phyloP scores from a whole-genome alignment of 352 stramenopile genomes.

The Phytopythium oedochilum region DNA sequence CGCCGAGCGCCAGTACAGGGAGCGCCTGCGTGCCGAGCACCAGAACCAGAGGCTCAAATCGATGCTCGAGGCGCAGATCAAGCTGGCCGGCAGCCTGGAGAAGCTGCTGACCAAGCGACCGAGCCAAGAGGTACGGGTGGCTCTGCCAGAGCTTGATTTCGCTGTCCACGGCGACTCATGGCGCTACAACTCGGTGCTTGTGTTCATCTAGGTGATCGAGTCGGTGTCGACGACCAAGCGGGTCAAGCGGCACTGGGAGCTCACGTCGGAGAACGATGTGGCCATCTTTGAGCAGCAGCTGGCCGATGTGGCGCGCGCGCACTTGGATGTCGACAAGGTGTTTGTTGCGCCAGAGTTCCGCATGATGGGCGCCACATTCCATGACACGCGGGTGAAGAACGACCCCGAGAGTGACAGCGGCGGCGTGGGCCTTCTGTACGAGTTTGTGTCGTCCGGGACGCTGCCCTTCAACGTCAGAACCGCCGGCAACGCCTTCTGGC shows the following conservation, averaged over 20 bases:
- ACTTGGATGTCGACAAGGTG: slow-evolving; percentile 12
- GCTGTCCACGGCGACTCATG: no score
- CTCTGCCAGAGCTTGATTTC: no score
- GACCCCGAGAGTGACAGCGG: slow-evolving; percentile 6
- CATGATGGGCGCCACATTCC: slow-evolving; percentile 6
- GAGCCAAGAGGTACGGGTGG: not conserved
- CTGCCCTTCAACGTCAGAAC: slow-evolving; percentile 27
- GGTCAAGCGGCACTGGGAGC: slow-evolving; percentile 6
- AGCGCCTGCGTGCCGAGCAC: slow-evolving; percentile 16
- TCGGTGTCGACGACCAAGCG: slow-evolving; percentile 12
- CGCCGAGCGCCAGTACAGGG: slow-evolving; percentile 19
- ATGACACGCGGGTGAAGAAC: slow-evolving; percentile 12
- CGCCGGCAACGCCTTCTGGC: slow-evolving; percentile 27
- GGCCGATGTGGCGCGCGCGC: slow-evolving; percentile 11
- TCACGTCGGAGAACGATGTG: slow-evolving; percentile 10
- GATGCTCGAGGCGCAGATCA: slow-evolving; percentile 25
- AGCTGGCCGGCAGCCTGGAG: slow-evolving; percentile 18
- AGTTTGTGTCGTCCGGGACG: slow-evolving; percentile 26
- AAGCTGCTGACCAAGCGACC: slow-evolving; percentile 16
- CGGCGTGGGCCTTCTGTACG: slow-evolving; percentile 24
- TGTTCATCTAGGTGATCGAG: slow-evolving; percentile 6
- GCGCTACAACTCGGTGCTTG: not conserved
- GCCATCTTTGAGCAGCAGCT: slow-evolving; percentile 26
- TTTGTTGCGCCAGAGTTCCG: slow-evolving; percentile 14
- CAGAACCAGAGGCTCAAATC: slow-evolving; percentile 36